A percentile compares a stretch with the other conserved stretches of the same genome.
Evolutionary conservation across 2,329 filamentous ascomycete species (phyloP).

Genomic region (Clonostachys chloroleuca): DNA sequence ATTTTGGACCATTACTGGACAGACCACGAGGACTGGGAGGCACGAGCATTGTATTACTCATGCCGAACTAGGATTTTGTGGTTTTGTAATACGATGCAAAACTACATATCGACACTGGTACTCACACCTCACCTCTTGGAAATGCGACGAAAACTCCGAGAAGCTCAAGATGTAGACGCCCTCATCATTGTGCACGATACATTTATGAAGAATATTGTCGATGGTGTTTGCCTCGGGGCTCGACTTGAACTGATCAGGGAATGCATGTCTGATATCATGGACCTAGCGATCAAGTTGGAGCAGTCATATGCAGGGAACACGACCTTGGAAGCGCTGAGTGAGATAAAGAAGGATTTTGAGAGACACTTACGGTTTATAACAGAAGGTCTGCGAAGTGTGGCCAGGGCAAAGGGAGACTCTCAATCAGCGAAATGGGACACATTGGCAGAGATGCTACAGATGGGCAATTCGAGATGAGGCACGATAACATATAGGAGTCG

Average conservation of each 20-base stretch:
- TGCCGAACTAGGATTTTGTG: constrained; percentile 69
- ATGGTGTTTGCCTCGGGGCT: constrained; percentile 65
- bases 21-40: constrained; percentile 28
- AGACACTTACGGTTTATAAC: constrained; percentile 65
- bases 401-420: constrained; percentile 64
- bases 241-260: constrained; percentile 68
- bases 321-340: constrained; percentile 47
- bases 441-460: constrained; percentile 74
- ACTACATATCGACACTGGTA: constrained; percentile 72
- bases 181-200: constrained; percentile 69
- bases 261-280: constrained; percentile 70
- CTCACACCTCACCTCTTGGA: constrained; percentile 54
- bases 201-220: constrained; percentile 59
- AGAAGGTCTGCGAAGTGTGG: constrained; percentile 69
- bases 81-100: constrained; percentile 72
- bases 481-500: constrained; percentile 9
- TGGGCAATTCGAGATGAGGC: constrained; percentile 15
- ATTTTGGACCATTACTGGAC: constrained; percentile 33
- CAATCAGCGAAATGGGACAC: constrained; percentile 68
- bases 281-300: constrained; percentile 68
- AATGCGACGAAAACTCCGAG: constrained; percentile 52
- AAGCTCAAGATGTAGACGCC: constrained; percentile 69
- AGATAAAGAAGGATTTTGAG: constrained; percentile 60
- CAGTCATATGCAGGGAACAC: constrained; percentile 45
- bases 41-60: constrained; percentile 47